Percentiles rank a stretch among this genome's conserved stretches.
Evolutionary conservation across 345 rosid genomes (phyloP).

Genomic region (Citrus hindsii): DNA sequence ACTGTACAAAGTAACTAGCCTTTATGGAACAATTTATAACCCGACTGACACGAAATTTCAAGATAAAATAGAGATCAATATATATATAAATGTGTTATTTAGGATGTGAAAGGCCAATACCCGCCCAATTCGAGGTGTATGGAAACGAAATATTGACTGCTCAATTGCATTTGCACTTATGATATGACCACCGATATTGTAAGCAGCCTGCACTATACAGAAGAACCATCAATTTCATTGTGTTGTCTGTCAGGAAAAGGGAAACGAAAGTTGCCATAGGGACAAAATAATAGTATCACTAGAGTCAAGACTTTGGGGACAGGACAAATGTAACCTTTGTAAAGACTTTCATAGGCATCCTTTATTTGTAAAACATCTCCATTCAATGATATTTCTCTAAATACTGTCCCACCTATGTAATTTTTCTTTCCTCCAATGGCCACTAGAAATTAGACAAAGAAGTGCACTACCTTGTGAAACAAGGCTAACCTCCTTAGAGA

Average conservation of each 20-base stretch:
- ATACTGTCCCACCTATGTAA: not conserved
- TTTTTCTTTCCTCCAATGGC: not conserved
- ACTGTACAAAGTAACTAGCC: not conserved
- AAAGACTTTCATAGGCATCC: not conserved
- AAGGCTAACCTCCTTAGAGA: constrained; percentile 74
- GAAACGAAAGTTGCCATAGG: not conserved
- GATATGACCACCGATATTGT: constrained; percentile 78
- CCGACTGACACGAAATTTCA: not conserved
- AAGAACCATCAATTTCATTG: constrained; percentile 28
- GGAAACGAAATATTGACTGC: constrained; percentile 74
- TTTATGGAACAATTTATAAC: not conserved
- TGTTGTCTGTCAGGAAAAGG: not conserved
- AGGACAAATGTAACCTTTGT: not conserved
- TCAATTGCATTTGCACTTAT: constrained; percentile 83
- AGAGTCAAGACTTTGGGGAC: not conserved
- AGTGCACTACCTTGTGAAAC: constrained; percentile 84
- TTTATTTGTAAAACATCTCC: not conserved
- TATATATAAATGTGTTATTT: not conserved
- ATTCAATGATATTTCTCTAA: not conserved
- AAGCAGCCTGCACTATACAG: constrained; percentile 79
- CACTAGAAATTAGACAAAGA: constrained; percentile 14
- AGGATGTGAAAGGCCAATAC: constrained; percentile 35
- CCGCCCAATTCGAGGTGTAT: constrained; percentile 65
- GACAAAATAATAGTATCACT: not conserved
- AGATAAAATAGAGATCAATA: not conserved